These are phyloP conservation scores for Serendipita indica DNA, from an alignment of 768 basidiomycete species.

Conservation along the genomic window DNA sequence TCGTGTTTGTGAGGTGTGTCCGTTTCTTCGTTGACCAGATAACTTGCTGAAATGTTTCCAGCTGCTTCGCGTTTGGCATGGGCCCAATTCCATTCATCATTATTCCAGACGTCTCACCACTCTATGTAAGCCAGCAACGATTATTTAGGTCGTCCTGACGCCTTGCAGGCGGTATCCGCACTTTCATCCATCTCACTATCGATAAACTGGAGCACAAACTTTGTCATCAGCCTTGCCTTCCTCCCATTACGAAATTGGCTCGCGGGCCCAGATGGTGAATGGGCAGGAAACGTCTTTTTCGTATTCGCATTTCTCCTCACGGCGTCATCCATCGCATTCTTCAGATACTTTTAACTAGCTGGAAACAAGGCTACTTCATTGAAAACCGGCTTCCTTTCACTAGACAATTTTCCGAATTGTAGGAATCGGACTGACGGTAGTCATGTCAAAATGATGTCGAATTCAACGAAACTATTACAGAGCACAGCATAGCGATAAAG, in stretches of 20 bases:
- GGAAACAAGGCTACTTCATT: neutral
- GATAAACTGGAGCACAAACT: slow-evolving; percentile 48
- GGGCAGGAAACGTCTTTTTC: slow-evolving; percentile 83
- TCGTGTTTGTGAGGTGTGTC: slow-evolving; percentile 66
- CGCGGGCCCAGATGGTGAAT: slow-evolving; percentile 33
- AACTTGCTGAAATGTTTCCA: slow-evolving; percentile 19
- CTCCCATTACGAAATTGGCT: slow-evolving; percentile 68
- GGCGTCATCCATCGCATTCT: slow-evolving; percentile 16
- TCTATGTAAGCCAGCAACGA: slow-evolving; percentile 37
- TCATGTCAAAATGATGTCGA: no score
- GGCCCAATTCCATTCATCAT: slow-evolving; percentile 91
- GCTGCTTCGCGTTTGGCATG: slow-evolving; percentile 78
- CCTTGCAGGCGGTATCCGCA: slow-evolving; percentile 19
- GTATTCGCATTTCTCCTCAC: slow-evolving; percentile 52
- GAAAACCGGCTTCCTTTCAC: no score
- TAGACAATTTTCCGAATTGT: no score
- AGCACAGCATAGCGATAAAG: neutral
- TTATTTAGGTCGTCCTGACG: neutral
- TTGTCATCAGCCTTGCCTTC: slow-evolving; percentile 71
- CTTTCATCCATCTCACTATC: slow-evolving; percentile 21
- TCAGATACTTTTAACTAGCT: neutral
- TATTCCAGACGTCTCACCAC: slow-evolving; percentile 76
- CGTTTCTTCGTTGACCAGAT: neutral
- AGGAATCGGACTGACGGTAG: no score
- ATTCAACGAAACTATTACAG: no score